phyloP scores from a whole-genome alignment of 257 asterid species.

The Jacaranda copaia region DNA sequence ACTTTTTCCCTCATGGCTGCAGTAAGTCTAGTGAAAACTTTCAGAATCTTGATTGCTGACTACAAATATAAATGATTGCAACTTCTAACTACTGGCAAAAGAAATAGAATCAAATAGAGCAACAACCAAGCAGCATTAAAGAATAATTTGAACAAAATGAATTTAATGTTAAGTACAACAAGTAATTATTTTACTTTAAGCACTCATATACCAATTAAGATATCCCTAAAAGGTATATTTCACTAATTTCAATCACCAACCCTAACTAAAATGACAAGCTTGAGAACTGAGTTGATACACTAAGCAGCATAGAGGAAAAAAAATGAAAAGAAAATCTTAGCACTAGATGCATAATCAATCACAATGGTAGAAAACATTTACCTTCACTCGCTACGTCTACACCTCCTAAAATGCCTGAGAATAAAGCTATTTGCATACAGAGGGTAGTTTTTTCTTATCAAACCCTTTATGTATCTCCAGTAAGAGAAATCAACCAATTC shows the following conservation, averaged over 20 bases:
- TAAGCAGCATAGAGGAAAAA: neutral
- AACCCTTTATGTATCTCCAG: slow-evolving; percentile 97
- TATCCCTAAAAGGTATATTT: neutral
- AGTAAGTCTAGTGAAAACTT: slow-evolving; percentile 34
- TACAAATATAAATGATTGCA: slow-evolving; percentile 38
- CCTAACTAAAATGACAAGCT: slow-evolving; percentile 13
- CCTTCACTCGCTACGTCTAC: slow-evolving; percentile 63
- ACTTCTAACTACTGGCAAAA: slow-evolving; percentile 46
- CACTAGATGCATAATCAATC: slow-evolving; percentile 14
- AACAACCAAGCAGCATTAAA: slow-evolving; percentile 43
- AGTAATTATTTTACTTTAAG: neutral
- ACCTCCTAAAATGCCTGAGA: slow-evolving; percentile 79
- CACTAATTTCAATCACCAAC: slow-evolving; percentile 16
- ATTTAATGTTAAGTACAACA: neutral
- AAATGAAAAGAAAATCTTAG: neutral
- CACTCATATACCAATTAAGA: slow-evolving; percentile 2
- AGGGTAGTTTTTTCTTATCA: slow-evolving; percentile 88
- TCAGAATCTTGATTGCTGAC: slow-evolving; percentile 38
- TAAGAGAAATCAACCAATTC: slow-evolving; percentile 89
- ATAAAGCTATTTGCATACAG: slow-evolving; percentile 91
- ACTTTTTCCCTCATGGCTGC: slow-evolving; percentile 44
- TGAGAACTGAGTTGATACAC: neutral
- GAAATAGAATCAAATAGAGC: slow-evolving; percentile 44
- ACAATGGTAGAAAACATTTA: slow-evolving; percentile 11
- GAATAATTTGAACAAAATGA: no score